These are phyloP conservation scores for Saccharum officinarum DNA, from an alignment of 176 grass and related monocot genomes.

Conservation along the genomic window DNA sequence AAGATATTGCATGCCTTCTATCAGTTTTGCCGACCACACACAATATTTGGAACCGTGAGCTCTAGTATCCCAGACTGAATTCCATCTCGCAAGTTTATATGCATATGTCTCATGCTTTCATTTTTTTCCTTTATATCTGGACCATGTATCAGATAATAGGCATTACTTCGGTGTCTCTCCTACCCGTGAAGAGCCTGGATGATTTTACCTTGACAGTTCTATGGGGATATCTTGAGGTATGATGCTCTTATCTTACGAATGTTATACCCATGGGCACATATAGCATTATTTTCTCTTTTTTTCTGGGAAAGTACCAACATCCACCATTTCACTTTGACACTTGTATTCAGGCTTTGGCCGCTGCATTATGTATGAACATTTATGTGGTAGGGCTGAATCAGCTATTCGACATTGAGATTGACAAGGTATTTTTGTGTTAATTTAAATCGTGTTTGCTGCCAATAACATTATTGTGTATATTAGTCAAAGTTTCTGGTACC, in stretches of 20 bases:
- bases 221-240: conserved; percentile 60
- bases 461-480: background rate
- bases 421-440: conserved; percentile 50
- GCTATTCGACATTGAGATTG: conserved; percentile 79
- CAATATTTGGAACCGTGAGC: conserved; percentile 80
- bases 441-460: background rate
- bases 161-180: conserved; percentile 71
- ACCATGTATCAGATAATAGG: conserved; percentile 60
- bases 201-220: conserved; percentile 48
- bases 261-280: background rate
- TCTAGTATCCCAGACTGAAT: background rate
- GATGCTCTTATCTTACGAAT: background rate
- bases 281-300: too few relatives aligned
- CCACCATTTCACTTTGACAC: background rate
- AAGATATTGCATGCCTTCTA: conserved; percentile 56
- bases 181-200: conserved; percentile 53
- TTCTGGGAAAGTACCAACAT: background rate
- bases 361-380: conserved; percentile 85
- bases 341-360: conserved; percentile 52
- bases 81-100: background rate
- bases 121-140: background rate
- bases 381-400: conserved; percentile 89
- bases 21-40: conserved; percentile 74
- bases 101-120: background rate
- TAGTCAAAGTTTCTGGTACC: background rate